Evolutionary conservation across 495 filamentous ascomycete genomes (phyloP).

Genomic region (Penicillium bovifimosum): DNA sequence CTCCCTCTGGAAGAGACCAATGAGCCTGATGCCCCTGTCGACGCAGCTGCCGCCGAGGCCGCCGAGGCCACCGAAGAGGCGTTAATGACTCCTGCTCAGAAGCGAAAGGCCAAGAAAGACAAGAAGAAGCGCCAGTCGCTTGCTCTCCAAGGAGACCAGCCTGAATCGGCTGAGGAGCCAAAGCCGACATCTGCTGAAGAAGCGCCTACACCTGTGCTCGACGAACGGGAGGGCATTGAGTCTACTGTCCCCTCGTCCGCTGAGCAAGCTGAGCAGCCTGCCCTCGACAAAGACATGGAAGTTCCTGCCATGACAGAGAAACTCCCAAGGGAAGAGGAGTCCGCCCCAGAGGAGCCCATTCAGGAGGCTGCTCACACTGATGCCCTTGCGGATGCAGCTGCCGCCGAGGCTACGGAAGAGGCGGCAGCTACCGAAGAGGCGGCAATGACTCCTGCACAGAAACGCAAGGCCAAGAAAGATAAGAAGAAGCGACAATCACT

Average conservation of each 20-base stretch:
- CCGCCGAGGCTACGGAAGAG: too few species aligned
- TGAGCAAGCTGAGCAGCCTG: not conserved
- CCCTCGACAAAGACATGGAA: not conserved
- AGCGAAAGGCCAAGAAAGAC: constrained; percentile 41
- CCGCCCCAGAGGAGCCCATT: too few species aligned
- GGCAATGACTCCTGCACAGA: constrained; percentile 16
- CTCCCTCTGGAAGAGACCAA: not conserved
- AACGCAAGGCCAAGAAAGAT: constrained; percentile 41
- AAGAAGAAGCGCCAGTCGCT: constrained; percentile 1
- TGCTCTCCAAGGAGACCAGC: not conserved
- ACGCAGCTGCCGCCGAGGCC: constrained; percentile 2
- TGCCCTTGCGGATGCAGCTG: too few species aligned
- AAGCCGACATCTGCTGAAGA: not conserved
- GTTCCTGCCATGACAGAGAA: not conserved
- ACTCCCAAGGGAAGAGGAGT: too few species aligned
- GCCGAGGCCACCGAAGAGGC: constrained; percentile 5
- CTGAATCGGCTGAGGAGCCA: not conserved
- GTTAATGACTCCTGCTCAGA: constrained; percentile 16
- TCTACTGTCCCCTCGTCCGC: not conserved
- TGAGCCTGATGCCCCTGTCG: not conserved
- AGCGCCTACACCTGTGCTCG: not conserved
- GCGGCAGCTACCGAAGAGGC: too few species aligned
- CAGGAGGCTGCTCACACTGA: too few species aligned
- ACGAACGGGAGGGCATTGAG: not conserved
- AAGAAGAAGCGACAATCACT: constrained; percentile 1